phyloP scores from a whole-genome alignment of 129 eudicot genomes.

The Pittosporum tobira region DNA sequence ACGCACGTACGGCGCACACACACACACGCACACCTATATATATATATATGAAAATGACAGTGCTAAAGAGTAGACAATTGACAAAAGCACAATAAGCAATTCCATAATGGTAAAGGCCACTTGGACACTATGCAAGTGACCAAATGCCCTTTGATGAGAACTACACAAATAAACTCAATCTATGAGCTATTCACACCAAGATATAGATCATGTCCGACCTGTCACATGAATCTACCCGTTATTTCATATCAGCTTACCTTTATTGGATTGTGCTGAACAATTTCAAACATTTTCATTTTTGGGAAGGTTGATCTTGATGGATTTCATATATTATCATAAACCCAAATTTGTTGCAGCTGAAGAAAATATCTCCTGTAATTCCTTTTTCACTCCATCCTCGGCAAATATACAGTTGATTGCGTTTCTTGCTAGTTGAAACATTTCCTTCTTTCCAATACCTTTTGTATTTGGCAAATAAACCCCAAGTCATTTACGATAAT shows the following conservation, averaged over 20 bases:
- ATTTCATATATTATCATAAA: slow-evolving; percentile 11
- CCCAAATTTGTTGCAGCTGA: slow-evolving; percentile 30
- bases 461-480: slow-evolving; percentile 3
- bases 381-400: slow-evolving; percentile 42
- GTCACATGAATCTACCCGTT: background rate
- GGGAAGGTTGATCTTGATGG: background rate
- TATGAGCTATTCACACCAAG: too few relatives aligned
- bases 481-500: slow-evolving; percentile 7
- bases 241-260: background rate
- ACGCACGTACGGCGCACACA: too few relatives aligned
- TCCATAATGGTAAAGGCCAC: too few relatives aligned
- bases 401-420: slow-evolving; percentile 64
- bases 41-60: too few relatives aligned
- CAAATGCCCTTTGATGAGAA: too few relatives aligned
- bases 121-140: too few relatives aligned
- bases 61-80: too few relatives aligned
- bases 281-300: background rate
- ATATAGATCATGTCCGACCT: background rate
- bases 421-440: slow-evolving; percentile 59
- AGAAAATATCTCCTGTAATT: slow-evolving; percentile 38
- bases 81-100: too few relatives aligned
- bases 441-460: slow-evolving; percentile 63
- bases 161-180: too few relatives aligned
- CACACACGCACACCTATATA: too few relatives aligned
- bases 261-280: background rate